Base-by-base conservation (phyloP, 345 rosid species). In the Aquilaria yunnanensis region DNA sequence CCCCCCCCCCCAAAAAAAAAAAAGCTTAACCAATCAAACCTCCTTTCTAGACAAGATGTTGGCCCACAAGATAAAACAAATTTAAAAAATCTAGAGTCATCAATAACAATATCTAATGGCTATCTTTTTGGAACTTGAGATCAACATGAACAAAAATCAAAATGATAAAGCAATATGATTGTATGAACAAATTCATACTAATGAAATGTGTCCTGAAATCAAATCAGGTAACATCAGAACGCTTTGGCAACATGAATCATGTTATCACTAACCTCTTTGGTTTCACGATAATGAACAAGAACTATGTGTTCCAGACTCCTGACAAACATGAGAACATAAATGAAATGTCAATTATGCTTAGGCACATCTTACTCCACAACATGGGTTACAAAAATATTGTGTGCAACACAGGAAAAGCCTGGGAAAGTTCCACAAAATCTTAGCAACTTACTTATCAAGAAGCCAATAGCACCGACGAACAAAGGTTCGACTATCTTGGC, bases 211-310 rank as follows among this genome's bases (percentile, higher is more conserved):
- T 23, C 23, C 23, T 37, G 5, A 37, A 37, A 37, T 9, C 43
- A 37, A 37, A 37, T 37, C 43, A 37, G 43, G 43, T 37, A 37
- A 37, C 43, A 37, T 37, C 43, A 37, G 43, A 5, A 37, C 5
- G 3, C 43, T 37, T 37, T 37, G 43, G 43, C 43, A 59, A 70
- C 64, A 3, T 64, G 58, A 56, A 64, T 23, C 23, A 23, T 23
- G 32, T 30, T 33, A 64, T 56, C 60, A 77, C 90, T 64, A 75
- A 94, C 99, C 99, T 90, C 99, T 61, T 75, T 84, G 61, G 96
- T 94, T 70, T 90, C 96, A 53, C 99, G 99, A 67, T 94, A 94
- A 75, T 94, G 99, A 66, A 94, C 99, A 61, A 94, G 99, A 74
- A 94, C 99, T 32, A 87, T 81, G 74, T 94, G 85, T 63, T 94